Evolutionary conservation across 2,329 filamentous ascomycete species (phyloP), one percentile per base, ranked within the genome.

Genomic region (Pyricularia pennisetigena): DNA sequence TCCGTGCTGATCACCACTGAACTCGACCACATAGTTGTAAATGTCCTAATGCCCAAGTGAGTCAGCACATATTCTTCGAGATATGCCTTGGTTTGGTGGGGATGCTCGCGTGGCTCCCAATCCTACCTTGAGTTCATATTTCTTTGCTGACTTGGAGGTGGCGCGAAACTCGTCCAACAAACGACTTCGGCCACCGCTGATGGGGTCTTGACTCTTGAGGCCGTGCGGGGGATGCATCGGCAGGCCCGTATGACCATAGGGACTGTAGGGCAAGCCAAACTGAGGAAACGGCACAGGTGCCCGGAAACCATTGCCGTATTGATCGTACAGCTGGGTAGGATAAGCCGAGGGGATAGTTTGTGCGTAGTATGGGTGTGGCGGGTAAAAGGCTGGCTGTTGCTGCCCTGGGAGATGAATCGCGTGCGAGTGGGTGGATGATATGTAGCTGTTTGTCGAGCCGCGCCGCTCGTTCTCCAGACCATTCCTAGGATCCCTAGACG

Each of bases 1-100:
- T 0, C 94, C 95, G 73, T 97, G 90, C 76, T 98, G 95, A 75
- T 99, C 95, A 20, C 95, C 94, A 73, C 92, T 94, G 77, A 98
- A 98, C 75, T 97, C 94, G 0, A 97, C 93, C 54, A 98, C 87
- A 74, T 97, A 88, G 68, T 86, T 86, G 75, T 92, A 94, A 62
- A 98, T 94, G 71, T 97, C 92, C 84, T 88, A 29, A 26, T 28
- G 23, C 4, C 24, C 1, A 62, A 28, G 59, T 62, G 16, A 29
- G 59, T 28, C 14, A 26, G 4, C 59, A 29, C 6, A 32, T 76
- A 70, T 68, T 63, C 54, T 28, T 8, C 1, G 8, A n/a, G 29
- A 49, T 1, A 10, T 16, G 24, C 2, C 9, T 16, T 9, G 24
- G 7, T 35, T 1, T 2, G 32, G 2, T 16, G 26, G n/a, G n/a